A percentile compares a stretch with the other conserved stretches of the same genome.
phyloP scores from a whole-genome alignment of 2,329 filamentous ascomycete genomes.

The Xylaria sp. region DNA sequence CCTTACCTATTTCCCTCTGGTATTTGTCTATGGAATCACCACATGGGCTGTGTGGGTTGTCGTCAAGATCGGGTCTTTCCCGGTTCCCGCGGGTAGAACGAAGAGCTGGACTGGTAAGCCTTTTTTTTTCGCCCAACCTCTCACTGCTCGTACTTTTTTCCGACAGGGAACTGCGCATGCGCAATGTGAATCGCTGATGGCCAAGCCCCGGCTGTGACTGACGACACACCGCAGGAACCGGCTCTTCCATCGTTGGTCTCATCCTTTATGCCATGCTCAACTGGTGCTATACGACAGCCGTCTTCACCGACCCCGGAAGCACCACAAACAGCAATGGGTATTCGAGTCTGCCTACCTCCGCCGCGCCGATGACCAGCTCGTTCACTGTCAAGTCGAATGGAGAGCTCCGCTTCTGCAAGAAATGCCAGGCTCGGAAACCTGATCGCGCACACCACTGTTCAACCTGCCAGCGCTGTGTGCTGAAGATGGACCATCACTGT shows the following conservation, averaged over 20 bases:
- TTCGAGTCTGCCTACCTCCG: conserved; percentile 78
- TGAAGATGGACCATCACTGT: conserved; percentile 99
- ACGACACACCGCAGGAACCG: conserved; percentile 50
- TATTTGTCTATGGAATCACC: conserved; percentile 88
- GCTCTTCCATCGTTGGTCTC: conserved; percentile 68
- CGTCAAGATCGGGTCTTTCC: conserved; percentile 68
- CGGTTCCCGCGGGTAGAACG: conserved; percentile 48
- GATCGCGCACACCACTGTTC: conserved; percentile 97
- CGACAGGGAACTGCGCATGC: neutral
- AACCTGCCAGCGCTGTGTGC: conserved; percentile 88
- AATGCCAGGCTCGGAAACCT: conserved; percentile 92
- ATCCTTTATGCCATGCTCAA: conserved; percentile 79
- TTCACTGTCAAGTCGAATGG: conserved; percentile 94
- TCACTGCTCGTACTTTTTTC: neutral
- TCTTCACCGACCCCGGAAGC: conserved; percentile 87
- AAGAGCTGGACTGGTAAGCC: conserved; percentile 63
- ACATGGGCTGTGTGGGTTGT: conserved; percentile 94
- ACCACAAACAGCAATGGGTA: conserved; percentile 72
- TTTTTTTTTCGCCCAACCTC: neutral
- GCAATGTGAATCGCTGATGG: neutral
- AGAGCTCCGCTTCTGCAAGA: conserved; percentile 90
- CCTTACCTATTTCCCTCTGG: conserved; percentile 82
- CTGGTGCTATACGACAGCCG: conserved; percentile 88
- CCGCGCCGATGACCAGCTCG: conserved; percentile 66
- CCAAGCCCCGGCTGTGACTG: conserved; percentile 23